Percentiles rank a stretch among this genome's conserved stretches.
These are phyloP conservation scores for Periconia sp. DNA, from an alignment of 2,329 filamentous ascomycete species.

Conservation along the genomic window DNA sequence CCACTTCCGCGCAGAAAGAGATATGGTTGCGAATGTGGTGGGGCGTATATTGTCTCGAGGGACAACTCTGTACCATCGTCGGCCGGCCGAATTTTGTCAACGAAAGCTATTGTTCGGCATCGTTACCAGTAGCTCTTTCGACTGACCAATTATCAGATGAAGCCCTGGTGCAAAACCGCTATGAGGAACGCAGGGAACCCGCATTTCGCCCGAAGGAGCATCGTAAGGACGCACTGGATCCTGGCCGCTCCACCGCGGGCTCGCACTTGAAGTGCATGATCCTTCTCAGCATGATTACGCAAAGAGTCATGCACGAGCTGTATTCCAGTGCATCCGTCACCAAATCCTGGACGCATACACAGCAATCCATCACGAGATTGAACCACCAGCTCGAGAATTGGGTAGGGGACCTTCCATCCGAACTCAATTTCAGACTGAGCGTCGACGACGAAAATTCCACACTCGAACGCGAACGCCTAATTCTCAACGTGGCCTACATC, in stretches of 20 bases:
- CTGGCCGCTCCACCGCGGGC: too few relatives aligned
- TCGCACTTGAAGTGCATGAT: constrained; percentile 11
- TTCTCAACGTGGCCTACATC: constrained; percentile 32
- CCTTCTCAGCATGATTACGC: constrained; percentile 30
- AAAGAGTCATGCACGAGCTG: constrained; percentile 33
- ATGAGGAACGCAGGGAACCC: neutral
- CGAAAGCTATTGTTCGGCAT: constrained; percentile 32
- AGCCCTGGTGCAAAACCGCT: neutral
- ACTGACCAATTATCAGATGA: neutral
- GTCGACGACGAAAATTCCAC: too few relatives aligned
- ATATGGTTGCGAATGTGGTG: constrained; percentile 39
- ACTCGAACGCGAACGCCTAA: constrained; percentile 15
- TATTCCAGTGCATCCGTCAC: constrained; percentile 38
- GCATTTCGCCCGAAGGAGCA: neutral
- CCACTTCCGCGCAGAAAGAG: constrained; percentile 31
- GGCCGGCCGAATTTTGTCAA: neutral
- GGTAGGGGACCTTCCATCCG: constrained; percentile 18
- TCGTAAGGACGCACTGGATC: too few relatives aligned
- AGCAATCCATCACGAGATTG: constrained; percentile 32
- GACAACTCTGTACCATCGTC: constrained; percentile 26
- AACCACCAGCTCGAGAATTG: constrained; percentile 37
- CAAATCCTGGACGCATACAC: constrained; percentile 17
- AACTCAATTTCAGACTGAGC: constrained; percentile 14
- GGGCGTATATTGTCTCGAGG: constrained; percentile 28
- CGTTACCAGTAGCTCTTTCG: constrained; percentile 6